A percentile compares a stretch with the other conserved stretches of the same genome.
Conservation (phyloP, 768 basidiomycete genomes). For the Butyriboletus loyo region DNA sequence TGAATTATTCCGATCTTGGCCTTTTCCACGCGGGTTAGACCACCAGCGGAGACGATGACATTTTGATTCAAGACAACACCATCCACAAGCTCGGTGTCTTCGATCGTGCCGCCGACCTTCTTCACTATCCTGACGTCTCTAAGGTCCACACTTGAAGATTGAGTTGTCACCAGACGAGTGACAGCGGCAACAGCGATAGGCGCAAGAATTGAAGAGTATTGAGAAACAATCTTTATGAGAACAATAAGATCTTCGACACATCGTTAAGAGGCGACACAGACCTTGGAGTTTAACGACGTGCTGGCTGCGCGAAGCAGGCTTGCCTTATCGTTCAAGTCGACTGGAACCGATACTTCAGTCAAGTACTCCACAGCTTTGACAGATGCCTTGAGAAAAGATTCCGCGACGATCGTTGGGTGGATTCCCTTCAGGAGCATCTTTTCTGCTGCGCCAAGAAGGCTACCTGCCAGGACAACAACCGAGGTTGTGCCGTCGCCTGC, state of each 20-base stretch:
- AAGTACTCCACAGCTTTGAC: constrained; percentile 91
- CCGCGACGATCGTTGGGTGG: constrained; percentile 95
- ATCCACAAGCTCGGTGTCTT: constrained; percentile 95
- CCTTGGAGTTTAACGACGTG: constrained; percentile 96
- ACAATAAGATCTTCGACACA: constrained; percentile 7
- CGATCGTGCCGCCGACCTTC: constrained; percentile 98
- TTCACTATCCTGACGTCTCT: constrained; percentile 95
- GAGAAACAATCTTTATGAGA: constrained; percentile 83
- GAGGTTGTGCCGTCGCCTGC: constrained; percentile 98
- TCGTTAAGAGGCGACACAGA: constrained; percentile 25
- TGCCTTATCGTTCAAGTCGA: constrained; percentile 85
- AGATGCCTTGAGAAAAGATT: constrained; percentile 91
- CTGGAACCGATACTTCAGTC: constrained; percentile 87
- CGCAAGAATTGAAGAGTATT: constrained; percentile 97
- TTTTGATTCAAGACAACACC: constrained; percentile 98
- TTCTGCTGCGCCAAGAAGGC: constrained; percentile 90
- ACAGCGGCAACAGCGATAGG: constrained; percentile 98
- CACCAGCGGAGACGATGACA: constrained; percentile 85
- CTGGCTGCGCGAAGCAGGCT: constrained; percentile 88
- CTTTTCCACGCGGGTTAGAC: constrained; percentile 94
- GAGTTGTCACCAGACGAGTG: constrained; percentile 81
- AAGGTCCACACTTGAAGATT: constrained; percentile 93
- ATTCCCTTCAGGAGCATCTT: constrained; percentile 96
- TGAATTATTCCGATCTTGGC: constrained; percentile 98
- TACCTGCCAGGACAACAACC: constrained; percentile 95